phyloP scores from a whole-genome alignment of 768 basidiomycete genomes.

The Naganishia kalamii region DNA sequence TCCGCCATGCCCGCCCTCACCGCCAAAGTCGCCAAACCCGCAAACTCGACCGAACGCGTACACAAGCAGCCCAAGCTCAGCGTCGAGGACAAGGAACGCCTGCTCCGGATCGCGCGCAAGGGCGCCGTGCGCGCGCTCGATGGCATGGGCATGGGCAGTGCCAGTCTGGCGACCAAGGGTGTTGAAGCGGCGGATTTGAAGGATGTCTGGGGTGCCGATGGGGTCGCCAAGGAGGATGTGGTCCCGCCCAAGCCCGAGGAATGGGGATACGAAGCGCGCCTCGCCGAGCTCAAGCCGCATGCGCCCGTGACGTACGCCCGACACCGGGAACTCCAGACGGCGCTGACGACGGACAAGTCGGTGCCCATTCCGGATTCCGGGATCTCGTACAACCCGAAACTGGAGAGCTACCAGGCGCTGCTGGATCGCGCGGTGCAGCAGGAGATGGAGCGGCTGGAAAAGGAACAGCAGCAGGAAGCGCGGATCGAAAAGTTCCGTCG shows the following conservation, averaged over 20 bases:
- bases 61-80: slow-evolving; percentile 49
- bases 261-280: slow-evolving; percentile 51
- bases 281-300: slow-evolving; percentile 28
- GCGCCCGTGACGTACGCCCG: slow-evolving; percentile 34
- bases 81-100: slow-evolving; percentile 64
- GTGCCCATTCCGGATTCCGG: slow-evolving; percentile 63
- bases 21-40: slow-evolving; percentile 48
- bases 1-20: slow-evolving; percentile 80
- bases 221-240: slow-evolving; percentile 33
- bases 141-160: slow-evolving; percentile 23
- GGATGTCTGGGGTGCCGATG: slow-evolving; percentile 49
- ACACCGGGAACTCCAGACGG: slow-evolving; percentile 31
- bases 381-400: slow-evolving; percentile 81
- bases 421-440: slow-evolving; percentile 61
- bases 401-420: slow-evolving; percentile 64
- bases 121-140: slow-evolving; percentile 22
- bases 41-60: not conserved
- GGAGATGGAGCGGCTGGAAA: slow-evolving; percentile 58
- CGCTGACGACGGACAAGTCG: slow-evolving; percentile 9
- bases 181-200: slow-evolving; percentile 45
- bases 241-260: slow-evolving; percentile 32
- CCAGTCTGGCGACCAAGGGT: slow-evolving; percentile 49
- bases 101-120: slow-evolving; percentile 61
- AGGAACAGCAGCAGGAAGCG: slow-evolving; percentile 55
- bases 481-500: slow-evolving; percentile 56